phyloP scores from a whole-genome alignment of 306 rosid species.

The Glycyrrhiza uralensis region DNA sequence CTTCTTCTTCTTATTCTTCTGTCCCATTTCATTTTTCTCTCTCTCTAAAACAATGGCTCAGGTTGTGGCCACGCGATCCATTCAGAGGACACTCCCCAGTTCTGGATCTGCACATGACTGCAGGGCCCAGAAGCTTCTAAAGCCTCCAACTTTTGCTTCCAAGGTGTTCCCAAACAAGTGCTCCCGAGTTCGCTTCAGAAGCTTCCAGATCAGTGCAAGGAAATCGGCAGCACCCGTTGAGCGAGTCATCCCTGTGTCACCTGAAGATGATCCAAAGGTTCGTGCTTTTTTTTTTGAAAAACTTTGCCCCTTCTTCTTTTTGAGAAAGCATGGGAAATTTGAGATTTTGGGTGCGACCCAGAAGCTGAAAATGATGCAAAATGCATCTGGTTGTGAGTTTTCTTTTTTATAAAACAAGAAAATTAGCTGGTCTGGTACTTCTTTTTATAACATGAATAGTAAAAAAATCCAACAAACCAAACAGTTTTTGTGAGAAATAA shows the following conservation, averaged over 20 bases:
- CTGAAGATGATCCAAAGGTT: conserved; percentile 72
- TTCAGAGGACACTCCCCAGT: conserved; percentile 55
- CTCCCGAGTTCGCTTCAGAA: conserved; percentile 22
- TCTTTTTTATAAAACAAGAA: no score
- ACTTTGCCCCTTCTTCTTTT: background rate
- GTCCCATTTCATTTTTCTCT: background rate
- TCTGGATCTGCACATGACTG: conserved; percentile 60
- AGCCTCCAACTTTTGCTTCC: conserved; percentile 46
- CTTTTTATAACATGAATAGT: no score
- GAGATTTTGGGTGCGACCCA: background rate
- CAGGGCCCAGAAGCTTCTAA: conserved; percentile 39
- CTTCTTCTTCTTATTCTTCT: background rate
- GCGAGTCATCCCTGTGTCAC: conserved; percentile 71
- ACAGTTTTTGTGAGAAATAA: no score
- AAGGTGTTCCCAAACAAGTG: conserved; percentile 31
- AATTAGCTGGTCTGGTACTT: no score
- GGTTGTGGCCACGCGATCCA: conserved; percentile 68
- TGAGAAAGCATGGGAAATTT: background rate
- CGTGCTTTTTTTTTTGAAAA: background rate
- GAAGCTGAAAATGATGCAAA: background rate
- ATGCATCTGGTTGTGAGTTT: background rate
- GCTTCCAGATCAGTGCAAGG: conserved; percentile 44
- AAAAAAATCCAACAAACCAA: no score
- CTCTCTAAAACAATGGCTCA: conserved; percentile 56
- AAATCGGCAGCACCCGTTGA: conserved; percentile 51